Conservation (phyloP, 306 rosid species). For the Quercus wislizeni region DNA sequence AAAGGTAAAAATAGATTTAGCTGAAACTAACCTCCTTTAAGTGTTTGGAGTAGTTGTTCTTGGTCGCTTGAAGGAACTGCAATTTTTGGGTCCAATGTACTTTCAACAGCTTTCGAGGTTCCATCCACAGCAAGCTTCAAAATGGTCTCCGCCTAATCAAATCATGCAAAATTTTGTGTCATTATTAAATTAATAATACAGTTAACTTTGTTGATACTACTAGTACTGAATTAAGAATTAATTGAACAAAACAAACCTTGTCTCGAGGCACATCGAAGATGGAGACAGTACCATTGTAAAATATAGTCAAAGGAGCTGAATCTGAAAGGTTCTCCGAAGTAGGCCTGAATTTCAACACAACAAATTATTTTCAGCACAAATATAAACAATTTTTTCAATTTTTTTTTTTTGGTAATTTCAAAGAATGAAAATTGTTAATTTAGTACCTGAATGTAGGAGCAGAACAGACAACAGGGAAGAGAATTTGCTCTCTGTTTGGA, state of each 20-base stretch:
- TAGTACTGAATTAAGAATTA: not conserved
- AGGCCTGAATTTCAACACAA: not conserved
- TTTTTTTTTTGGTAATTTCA: too few species aligned
- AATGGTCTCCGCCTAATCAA: constrained; percentile 36
- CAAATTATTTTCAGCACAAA: too few species aligned
- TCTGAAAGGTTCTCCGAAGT: constrained; percentile 8
- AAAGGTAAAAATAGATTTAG: too few species aligned
- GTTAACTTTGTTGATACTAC: too few species aligned
- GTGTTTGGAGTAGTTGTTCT: constrained; percentile 18
- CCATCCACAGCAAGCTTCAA: constrained; percentile 35
- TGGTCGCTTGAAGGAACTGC: constrained; percentile 12
- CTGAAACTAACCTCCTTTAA: constrained; percentile 15
- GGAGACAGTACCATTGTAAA: constrained; percentile 43
- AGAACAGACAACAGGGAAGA: constrained; percentile 11
- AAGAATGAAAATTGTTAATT: too few species aligned
- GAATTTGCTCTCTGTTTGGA: constrained; percentile 10
- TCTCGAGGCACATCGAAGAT: constrained; percentile 39
- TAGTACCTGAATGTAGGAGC: constrained; percentile 12
- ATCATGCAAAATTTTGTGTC: not conserved
- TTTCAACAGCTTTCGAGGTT: too few species aligned
- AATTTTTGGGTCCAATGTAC: not conserved
- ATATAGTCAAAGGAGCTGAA: constrained; percentile 39
- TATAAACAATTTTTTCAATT: too few species aligned
- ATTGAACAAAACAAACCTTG: constrained; percentile 24
- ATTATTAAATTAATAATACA: too few species aligned